A percentile compares a stretch with the other conserved stretches of the same genome.
Conservation (phyloP, 2,329 filamentous ascomycete genomes). For the Thielaviopsis populi region DNA sequence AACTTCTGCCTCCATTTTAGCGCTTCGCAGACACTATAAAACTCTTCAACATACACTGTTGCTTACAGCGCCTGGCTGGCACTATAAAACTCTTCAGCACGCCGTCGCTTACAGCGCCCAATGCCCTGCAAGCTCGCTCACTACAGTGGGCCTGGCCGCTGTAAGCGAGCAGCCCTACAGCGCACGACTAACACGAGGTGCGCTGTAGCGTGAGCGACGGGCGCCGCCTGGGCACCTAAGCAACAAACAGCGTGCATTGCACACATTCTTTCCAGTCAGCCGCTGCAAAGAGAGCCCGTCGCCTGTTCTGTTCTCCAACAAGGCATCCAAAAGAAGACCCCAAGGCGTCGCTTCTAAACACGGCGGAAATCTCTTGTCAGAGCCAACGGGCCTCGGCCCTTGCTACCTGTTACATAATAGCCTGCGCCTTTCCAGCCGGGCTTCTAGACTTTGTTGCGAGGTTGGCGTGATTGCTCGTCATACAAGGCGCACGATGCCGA, state of each 20-base stretch:
- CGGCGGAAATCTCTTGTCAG: background rate
- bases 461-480: constrained; percentile 4
- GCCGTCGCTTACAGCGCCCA: background rate
- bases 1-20: background rate
- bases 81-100: background rate
- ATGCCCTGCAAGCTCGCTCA: background rate
- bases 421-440: background rate
- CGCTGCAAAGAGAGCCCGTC: no score
- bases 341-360: background rate
- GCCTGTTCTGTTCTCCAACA: background rate
- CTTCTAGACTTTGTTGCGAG: background rate
- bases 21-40: background rate
- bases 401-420: background rate
- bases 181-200: no score
- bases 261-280: background rate
- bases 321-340: background rate
- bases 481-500: background rate
- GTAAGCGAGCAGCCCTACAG: background rate
- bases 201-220: background rate
- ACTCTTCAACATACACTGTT: background rate
- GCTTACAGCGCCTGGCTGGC: no score
- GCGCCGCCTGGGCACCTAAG: no score
- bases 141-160: background rate
- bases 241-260: background rate
- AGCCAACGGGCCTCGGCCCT: background rate